Base-by-base conservation (phyloP, 306 rosid genomes). In the Corylus avellana region DNA sequence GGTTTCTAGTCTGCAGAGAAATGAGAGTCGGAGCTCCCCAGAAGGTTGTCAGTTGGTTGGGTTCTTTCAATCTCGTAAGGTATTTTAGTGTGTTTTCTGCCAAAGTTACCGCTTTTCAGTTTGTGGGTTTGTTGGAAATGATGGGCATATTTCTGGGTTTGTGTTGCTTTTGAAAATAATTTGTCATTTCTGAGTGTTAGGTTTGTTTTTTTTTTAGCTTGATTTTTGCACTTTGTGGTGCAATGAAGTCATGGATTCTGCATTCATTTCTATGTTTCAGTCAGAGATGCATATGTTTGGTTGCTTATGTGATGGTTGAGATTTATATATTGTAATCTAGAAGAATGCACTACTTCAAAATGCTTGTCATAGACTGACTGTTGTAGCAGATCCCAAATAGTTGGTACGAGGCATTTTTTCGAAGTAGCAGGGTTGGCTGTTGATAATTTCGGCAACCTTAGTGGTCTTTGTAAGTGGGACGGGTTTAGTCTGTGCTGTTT, bases 61-160 rank as follows among this genome's bases (percentile, higher is more conserved):
- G 50, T 66, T 57, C 90, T 20, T 75, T 85, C 32, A 77, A 58
- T 55, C 64, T 82, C 59, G 69, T 85, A 25, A 86, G 96, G 97
- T 91, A 79, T 46, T 18, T 12, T 11, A 1, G 32, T 18, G 5
- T 59, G 46, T 22, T 49, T 72, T 5, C 16, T 37, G 48, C 54
- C 17, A 49, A 2, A 47, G 59, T 27, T 18, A 0, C 42, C 48
- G 79, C 10, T 55, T 79, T 75, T 63, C 75, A 14, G 39, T 49
- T 14, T 12, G 2, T 74, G 63, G 70, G 79, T 27, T 42, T 11
- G 77, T 59, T 74, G 75, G 68, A 32, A 71, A 35, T 14, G 29
- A 12, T 35, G 53, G 16, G 32, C 7, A 20, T 17, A n/a, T 62
- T 20, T 64, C 39, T 39, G 68, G 80, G 63, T 29, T 69, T 20